Base-by-base conservation (phyloP, 2,329 filamentous ascomycete species). In the Cladorrhinum sp. region DNA sequence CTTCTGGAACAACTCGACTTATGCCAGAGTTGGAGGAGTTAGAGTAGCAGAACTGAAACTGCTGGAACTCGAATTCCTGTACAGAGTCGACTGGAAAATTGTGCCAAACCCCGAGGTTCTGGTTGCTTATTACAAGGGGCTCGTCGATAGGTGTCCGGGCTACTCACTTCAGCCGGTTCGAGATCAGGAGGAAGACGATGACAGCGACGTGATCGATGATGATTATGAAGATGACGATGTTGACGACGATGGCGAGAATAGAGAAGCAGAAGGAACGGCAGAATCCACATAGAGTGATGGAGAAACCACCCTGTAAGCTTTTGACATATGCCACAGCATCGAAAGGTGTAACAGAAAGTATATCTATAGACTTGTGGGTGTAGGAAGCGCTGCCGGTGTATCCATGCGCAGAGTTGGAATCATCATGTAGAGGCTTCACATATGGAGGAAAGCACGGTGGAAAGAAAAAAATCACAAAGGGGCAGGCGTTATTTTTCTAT, bases 1-100 rank as follows among this genome's bases (percentile, higher is more conserved):
- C 27, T 99, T 99, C 73, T 97, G 95, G 92, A 98, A 96, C 64
- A 99, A 99, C 75, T 91, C 91, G 25, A 96, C 93, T 0, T 99
- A 99, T 73, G 93, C 95, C 38, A 84, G 92, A 58, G 93, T 99
- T 0, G 95, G 95, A 4, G 95, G 95, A 64, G 92, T 99, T 54
- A 92, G 91, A 66, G 82, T 97, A 38, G 87, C 89, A 53, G 95
- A 99, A 75, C 78, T 99, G 65, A 96, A 95, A 61, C 79, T 97
- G 59, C 79, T 99, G 9, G 95, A 99, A 74, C 81, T 99, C 27
- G 95, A 99, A 70, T 96, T 99, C 67, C 78, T 99, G 29, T 92
- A 93, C 71, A 83, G 91, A 57, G 89, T 99, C 25, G 91, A 97
- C 70, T 99, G 95, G 93, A 91, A 90, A 70, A 99, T 99, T 66